Evolutionary conservation across 106 monocot species (phyloP).

Genomic region (Acanthochlamys bracteata): DNA sequence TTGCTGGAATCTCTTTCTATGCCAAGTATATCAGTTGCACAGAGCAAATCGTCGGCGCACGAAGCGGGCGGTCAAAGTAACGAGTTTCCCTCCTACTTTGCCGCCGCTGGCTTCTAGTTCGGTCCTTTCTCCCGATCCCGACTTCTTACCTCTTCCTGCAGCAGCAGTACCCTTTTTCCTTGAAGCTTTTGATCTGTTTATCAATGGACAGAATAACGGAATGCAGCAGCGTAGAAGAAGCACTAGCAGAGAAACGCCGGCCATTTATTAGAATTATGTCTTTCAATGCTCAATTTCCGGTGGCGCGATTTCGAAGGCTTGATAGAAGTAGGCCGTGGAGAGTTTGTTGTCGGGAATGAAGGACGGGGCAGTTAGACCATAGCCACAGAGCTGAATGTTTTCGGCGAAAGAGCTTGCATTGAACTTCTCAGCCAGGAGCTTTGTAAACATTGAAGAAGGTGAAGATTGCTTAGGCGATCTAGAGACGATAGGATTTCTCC

Average conservation of each 20-base stretch:
- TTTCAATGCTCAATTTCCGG: conserved; percentile 27
- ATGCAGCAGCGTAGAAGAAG: conserved; percentile 24
- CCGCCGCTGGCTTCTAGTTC: conserved; percentile 9
- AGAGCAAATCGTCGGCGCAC: conserved; percentile 39
- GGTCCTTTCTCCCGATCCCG: not conserved
- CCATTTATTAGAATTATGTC: conserved; percentile 20
- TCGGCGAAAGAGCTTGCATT: conserved; percentile 55
- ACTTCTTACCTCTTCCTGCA: conserved; percentile 16
- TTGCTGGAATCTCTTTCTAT: too few species aligned
- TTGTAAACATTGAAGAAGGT: conserved; percentile 58
- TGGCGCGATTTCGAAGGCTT: not conserved
- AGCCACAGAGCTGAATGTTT: conserved; percentile 74
- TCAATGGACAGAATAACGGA: conserved; percentile 17
- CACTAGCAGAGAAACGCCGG: conserved; percentile 11
- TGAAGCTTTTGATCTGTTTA: not conserved
- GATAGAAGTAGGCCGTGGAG: conserved; percentile 5
- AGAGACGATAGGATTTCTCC: conserved; percentile 58
- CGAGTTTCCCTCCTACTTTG: conserved; percentile 30
- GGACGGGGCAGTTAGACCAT: conserved; percentile 33
- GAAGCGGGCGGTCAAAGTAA: conserved; percentile 30
- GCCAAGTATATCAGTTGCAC: too few species aligned
- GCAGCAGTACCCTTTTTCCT: conserved; percentile 3
- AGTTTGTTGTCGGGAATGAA: conserved; percentile 7
- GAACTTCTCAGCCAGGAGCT: conserved; percentile 49
- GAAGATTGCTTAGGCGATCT: conserved; percentile 29